Evolutionary conservation across 352 stramenopile genomes (phyloP), one percentile per base, ranked within the genome.

Genomic region (Globisporangium spiculum): DNA sequence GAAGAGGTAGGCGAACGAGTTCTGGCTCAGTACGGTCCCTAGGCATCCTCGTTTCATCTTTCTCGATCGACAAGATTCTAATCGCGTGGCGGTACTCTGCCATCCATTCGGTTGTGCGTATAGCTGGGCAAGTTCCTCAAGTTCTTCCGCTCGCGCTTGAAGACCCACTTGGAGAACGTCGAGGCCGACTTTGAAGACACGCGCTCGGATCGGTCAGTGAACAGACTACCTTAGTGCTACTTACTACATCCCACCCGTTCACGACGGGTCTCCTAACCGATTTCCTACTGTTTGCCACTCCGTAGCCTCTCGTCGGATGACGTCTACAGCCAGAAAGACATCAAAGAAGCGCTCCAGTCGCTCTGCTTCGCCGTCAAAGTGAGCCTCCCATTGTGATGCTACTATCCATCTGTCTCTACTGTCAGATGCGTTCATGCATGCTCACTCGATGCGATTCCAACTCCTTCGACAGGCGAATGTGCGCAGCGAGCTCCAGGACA

Each of bases 101-200:
- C 18, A 8, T 32, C 36, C 41, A 4, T n/a, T 46, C 20, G 24
- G 26, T 34, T 34, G 27, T 50, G 27, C 61, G 4, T 50, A 6
- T 62, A 93, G 86, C 73, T 94, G 66, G 58, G 73, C 72, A 90
- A 89, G 72, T 93, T 94, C 66, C 85, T 94, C 76, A 92, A 93
- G 79, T 93, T 94, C 71, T 94, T 94, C 68, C 86, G 84, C 34
- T 86, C 84, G 72, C 84, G 86, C 6, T 66, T 93, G 32, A 85
- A 81, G 54, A 88, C 80, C 34, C 86, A 94, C 58, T 63, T 94
- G 16, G 83, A 93, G 73, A 93, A 89, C 65, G 83, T 94, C 58
- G 86, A 94, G 36, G 86, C 83, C 38, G 86, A 94, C 60, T 94
- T 94, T 66, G 86, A 94, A 62, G 86, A 94, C 75, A 90, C 85